Evolutionary conservation across 2,329 filamentous ascomycete species (phyloP), one percentile per base, ranked within the genome.

Genomic region (Anthostomella pinea): DNA sequence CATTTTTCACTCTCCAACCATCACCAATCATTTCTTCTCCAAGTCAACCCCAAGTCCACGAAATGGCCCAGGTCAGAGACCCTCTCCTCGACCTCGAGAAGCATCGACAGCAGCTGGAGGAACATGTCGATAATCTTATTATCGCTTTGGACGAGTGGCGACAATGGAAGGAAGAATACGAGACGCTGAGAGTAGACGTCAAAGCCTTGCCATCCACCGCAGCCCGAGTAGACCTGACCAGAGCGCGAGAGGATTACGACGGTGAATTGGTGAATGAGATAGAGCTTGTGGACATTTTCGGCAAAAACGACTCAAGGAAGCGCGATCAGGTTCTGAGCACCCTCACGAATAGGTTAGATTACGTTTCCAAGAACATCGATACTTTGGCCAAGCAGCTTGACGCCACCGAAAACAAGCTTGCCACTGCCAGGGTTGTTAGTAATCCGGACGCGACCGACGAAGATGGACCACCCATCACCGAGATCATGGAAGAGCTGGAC

Each of bases 401-500:
- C 34, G 60, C 68, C 2, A 79, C 79, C 6, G 82, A 95, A 60
- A 74, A 82, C 43, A 84, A 84, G 53, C 67, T 91, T 31, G 77
- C 79, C 11, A 78, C 78, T 8, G 72, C 83, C 8, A 69, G 78
- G 8, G 66, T 80, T 3, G 62, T 79, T 27, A 75, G 73, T 38
- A 73, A 81, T 16, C 75, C 81, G 1, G 79, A 81, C 35, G 69
- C 73, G 28, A 70, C 69, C 34, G 80, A 85, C 42, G 83, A 85
- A 42, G 80, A 81, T 9, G 82, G 81, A 1, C 68, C 89, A 33
- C 86, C 89, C 0, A 77, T 97, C 40, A 90, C 85, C 20, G 93
- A 97, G 53, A 97, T 98, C 48, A 72, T 88, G 36, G 93, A 98
- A 63, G 81, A 95, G 65, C 70, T 97, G 16, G 93, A 97, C 56